These are phyloP conservation scores for Fusarium paranaense DNA, from an alignment of 2,329 filamentous ascomycete species.

Conservation along the genomic window DNA sequence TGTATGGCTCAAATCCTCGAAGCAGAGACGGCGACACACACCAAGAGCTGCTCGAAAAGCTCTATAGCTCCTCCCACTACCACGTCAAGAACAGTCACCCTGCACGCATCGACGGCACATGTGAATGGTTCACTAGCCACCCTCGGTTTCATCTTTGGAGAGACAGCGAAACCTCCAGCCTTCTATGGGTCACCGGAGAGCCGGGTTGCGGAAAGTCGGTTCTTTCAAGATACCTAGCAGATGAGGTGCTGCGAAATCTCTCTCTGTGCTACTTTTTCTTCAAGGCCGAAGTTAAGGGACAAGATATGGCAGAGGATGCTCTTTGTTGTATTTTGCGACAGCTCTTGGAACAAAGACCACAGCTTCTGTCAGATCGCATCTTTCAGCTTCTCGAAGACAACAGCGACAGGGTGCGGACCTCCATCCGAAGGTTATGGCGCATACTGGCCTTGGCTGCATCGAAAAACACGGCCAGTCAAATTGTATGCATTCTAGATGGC, in stretches of 20 bases:
- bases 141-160: background rate
- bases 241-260: background rate
- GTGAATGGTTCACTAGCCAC: background rate
- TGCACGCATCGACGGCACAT: background rate
- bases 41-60: background rate
- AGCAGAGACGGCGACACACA: background rate
- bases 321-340: background rate
- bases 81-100: background rate
- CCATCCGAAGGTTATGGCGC: background rate
- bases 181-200: background rate
- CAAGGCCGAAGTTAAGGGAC: background rate
- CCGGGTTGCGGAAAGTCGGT: background rate
- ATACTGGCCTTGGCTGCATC: background rate
- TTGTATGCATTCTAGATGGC: background rate
- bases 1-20: background rate
- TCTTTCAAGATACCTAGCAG: background rate
- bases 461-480: background rate
- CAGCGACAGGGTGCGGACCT: background rate
- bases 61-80: background rate
- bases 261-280: background rate
- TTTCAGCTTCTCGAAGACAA: background rate
- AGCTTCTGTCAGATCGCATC: background rate
- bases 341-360: background rate
- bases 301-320: background rate
- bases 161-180: background rate